phyloP scores from a whole-genome alignment of 495 filamentous ascomycete genomes.

The Aspergillus avenaceus region DNA sequence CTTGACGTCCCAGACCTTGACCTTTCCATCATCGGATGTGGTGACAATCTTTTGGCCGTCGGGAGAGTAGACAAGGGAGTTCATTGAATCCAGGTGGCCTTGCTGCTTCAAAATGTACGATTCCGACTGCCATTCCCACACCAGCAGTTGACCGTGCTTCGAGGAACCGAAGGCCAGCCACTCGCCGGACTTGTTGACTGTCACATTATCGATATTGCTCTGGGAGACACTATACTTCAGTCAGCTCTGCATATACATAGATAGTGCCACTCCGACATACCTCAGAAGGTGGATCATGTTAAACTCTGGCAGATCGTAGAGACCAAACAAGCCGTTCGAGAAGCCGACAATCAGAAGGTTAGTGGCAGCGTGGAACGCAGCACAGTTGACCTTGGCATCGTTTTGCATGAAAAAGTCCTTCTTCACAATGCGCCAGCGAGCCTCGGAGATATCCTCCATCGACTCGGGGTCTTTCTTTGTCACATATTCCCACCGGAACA shows the following conservation, averaged over 20 bases:
- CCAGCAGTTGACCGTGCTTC: slow-evolving; percentile 86
- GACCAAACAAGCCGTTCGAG: slow-evolving; percentile 85
- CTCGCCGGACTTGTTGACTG: slow-evolving; percentile 88
- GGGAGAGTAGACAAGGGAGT: slow-evolving; percentile 85
- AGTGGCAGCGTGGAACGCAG: slow-evolving; percentile 78
- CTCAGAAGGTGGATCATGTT: slow-evolving; percentile 84
- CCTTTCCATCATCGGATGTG: slow-evolving; percentile 90
- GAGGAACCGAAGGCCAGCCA: slow-evolving; percentile 99
- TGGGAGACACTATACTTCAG: slow-evolving; percentile 73
- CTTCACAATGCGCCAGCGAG: slow-evolving; percentile 81
- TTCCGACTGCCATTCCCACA: slow-evolving; percentile 99
- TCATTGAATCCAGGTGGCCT: slow-evolving; percentile 96
- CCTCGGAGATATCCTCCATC: slow-evolving; percentile 55
- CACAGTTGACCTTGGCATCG: slow-evolving; percentile 80
- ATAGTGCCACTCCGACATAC: no score
- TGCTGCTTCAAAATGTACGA: slow-evolving; percentile 99
- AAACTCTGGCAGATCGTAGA: slow-evolving; percentile 97
- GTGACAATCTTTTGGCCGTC: slow-evolving; percentile 92
- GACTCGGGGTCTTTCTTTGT: slow-evolving; percentile 53
- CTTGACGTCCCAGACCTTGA: slow-evolving; percentile 96
- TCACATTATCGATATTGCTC: slow-evolving; percentile 89
- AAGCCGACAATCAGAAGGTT: slow-evolving; percentile 90
- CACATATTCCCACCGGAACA: slow-evolving; percentile 62
- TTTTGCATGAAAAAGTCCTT: slow-evolving; percentile 91
- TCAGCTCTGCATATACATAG: slow-evolving; percentile 20